These are phyloP conservation scores for Rubus idaeus DNA, from an alignment of 306 rosid genomes.

Conservation along the genomic window DNA sequence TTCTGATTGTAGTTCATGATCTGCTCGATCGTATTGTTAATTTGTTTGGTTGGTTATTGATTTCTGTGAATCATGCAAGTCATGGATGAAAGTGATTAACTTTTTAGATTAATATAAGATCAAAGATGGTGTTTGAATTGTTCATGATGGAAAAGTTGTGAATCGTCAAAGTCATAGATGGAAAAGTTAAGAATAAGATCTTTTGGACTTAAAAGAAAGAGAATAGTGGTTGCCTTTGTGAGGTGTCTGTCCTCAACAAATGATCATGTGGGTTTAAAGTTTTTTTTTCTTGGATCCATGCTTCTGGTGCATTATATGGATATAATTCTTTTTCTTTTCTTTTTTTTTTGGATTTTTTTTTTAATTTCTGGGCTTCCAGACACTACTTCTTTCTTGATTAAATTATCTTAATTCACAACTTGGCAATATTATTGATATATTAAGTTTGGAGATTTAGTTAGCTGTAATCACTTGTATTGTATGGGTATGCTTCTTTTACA, in stretches of 20 bases:
- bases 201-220: background rate
- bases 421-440: no score
- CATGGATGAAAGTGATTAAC: background rate
- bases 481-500: no score
- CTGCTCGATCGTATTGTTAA: background rate
- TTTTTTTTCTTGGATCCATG: background rate
- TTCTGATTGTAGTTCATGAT: background rate
- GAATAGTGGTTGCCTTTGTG: background rate
- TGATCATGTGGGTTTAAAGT: background rate
- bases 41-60: background rate
- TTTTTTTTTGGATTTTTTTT: no score
- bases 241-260: background rate
- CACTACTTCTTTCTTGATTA: no score
- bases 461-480: no score
- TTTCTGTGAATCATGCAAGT: background rate
- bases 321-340: no score
- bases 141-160: background rate
- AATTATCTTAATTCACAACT: no score
- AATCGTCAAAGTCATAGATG: constrained; percentile 1
- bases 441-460: no score
- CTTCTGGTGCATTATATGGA: background rate
- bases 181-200: background rate
- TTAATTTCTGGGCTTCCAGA: no score
- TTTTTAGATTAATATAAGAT: background rate
- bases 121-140: background rate